Evolutionary conservation across 805 yeast species (phyloP), one percentile per base, ranked within the genome.

Genomic region (Suhomyces sp.): DNA sequence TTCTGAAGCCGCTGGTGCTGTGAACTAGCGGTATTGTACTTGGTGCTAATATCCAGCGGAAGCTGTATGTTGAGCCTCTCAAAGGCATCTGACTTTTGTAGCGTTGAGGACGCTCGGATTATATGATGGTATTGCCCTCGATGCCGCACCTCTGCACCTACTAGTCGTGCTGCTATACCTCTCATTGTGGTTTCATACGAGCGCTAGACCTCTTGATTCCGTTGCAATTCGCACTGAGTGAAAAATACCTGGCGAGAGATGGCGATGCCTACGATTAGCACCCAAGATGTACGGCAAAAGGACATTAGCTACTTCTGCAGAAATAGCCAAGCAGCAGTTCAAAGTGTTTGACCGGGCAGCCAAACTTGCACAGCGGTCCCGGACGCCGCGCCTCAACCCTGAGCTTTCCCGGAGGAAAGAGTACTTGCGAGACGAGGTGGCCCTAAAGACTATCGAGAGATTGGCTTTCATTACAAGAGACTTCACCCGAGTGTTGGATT

Each of bases 401-500:
- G 71, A 71, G 8, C 60, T 63, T 43, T 77, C 85, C 13, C 69
- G 83, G 17, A 73, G 79, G 55, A 87, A 80, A 9, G 96, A 89
- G 57, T 89, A 88, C 60, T 68, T 89, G 22, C 75, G 91, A 41
- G 84, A 86, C 60, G 94, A 88, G 63, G 82, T 87, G 6, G 91
- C 94, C 0, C 62, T 75, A 21, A 79, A 88, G 48, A 84, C 91
- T 8, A 81, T 88, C 22, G 96, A 89, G 56, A 75, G 96, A 56
- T 67, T 89, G 48, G 84, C 90, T 2, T 86, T 87, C 65, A 79
- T 89, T 46, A 83, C 86, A 44, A 74, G 91, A 46, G 78, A 79
- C 20, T 84, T 88, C 59, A 72, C 78, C 17, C 72, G 73, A 19
- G 78, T 86, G 33, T 68, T 89, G 52, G 96, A 89, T 63, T 78